Evolutionary conservation across 441 rosid genomes (phyloP).

Genomic region (Erysimum pusillum): DNA sequence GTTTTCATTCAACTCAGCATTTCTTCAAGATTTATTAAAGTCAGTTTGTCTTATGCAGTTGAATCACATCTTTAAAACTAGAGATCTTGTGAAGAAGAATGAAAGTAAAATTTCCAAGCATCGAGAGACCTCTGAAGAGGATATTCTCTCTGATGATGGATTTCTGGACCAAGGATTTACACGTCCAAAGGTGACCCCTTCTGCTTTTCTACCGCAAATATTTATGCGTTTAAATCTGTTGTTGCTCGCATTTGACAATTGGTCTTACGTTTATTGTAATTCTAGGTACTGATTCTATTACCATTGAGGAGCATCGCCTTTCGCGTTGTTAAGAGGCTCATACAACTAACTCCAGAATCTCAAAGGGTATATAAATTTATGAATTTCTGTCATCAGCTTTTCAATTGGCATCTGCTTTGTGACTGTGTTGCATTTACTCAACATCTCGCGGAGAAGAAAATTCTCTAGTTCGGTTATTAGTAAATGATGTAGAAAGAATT

Average conservation of each 20-base stretch:
- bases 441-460: neutral
- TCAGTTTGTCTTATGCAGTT: slow-evolving; percentile 67
- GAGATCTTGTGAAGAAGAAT: slow-evolving; percentile 83
- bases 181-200: slow-evolving; percentile 86
- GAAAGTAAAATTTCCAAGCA: slow-evolving; percentile 75
- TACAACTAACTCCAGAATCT: slow-evolving; percentile 78
- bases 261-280: slow-evolving; percentile 39
- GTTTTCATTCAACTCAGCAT: slow-evolving; percentile 23
- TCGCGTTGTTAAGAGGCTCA: slow-evolving; percentile 78
- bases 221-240: slow-evolving; percentile 13
- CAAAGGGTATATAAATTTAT: slow-evolving; percentile 65
- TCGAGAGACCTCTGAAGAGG: slow-evolving; percentile 59
- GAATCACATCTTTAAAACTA: slow-evolving; percentile 81
- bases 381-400: slow-evolving; percentile 4
- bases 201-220: slow-evolving; percentile 31
- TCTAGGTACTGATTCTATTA: slow-evolving; percentile 83
- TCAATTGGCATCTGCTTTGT: slow-evolving; percentile 11
- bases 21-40: slow-evolving; percentile 40
- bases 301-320: slow-evolving; percentile 80
- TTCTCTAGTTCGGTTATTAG: slow-evolving; percentile 5
- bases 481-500: neutral
- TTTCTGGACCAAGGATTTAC: slow-evolving; percentile 95
- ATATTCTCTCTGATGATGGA: slow-evolving; percentile 59
- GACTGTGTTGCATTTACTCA: slow-evolving; percentile 17
- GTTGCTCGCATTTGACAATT: slow-evolving; percentile 14